Base-by-base conservation (phyloP, 257 asterid species). In the Jaltomata sinuosa region DNA sequence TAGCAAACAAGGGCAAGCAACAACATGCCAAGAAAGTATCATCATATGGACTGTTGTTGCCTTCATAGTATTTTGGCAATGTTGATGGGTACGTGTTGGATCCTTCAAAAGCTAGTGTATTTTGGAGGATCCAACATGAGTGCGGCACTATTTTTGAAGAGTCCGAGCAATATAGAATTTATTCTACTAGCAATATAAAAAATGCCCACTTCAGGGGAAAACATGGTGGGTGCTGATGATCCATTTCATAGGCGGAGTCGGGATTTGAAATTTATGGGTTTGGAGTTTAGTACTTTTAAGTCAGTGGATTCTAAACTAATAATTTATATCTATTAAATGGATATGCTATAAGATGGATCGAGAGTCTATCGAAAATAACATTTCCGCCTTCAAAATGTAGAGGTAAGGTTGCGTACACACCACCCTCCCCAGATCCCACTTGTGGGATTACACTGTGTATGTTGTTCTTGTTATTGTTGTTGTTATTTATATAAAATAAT, bases 1-100 rank as follows among this genome's bases (percentile, higher is more conserved):
- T 18, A 84, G 5, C 61, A 84, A 54, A 84, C 96, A 88, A 14
- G 90, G 93, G 85, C 92, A 87, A n/a, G 85, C 94, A 89, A 32
- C 88, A 88, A 45, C 87, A 86, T 31, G 87, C 88, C 88, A 84
- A 5, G 40, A 84, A 10, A 4, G 85, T 87, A 80, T 85, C 84
- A 9, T 85, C 87, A 12, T 68, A 22, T 12, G 80, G 89, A 7
- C 87, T 9, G 9, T 76, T 65, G 14, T 76, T 65, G 14, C 74
- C 42, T 50, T 53, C 87, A 29, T 61, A 81, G 15, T 45, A n/a
- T n/a, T n/a, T n/a, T n/a, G n/a, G n/a, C n/a, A 62, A 62, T 27
- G 3, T 59, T 0, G 9, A 61, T 4, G 2, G 3, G 29, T 5
- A 8, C 1, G 3, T 62, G 11, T 27, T 1, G 12, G 1, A 14